Evolutionary conservation across 75 land plant species (phyloP).

Genomic region (Picea sitchensis): DNA sequence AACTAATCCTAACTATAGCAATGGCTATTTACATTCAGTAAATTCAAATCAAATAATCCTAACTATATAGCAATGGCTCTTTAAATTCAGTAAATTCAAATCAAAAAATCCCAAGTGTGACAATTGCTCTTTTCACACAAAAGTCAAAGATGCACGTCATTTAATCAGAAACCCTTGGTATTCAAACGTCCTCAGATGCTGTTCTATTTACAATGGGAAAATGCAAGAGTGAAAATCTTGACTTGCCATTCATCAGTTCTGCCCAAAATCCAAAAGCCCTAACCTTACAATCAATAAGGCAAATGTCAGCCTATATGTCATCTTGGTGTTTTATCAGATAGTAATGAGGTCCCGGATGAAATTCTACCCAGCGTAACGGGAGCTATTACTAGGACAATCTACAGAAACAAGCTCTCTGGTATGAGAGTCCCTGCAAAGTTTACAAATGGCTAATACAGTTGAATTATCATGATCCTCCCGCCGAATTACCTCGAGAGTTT

Average conservation of each 20-base stretch:
- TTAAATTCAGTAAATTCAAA: too few species aligned
- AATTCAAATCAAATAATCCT: too few species aligned
- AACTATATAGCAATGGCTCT: too few species aligned
- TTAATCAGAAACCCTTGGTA: conserved; percentile 2
- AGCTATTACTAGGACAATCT: neutral
- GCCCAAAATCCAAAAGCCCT: neutral
- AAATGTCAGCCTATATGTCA: neutral
- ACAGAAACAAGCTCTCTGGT: conserved; percentile 1
- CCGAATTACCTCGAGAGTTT: conserved; percentile 6
- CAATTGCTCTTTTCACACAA: too few species aligned
- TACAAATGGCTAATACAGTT: neutral
- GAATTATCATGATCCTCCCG: neutral
- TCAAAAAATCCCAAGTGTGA: too few species aligned
- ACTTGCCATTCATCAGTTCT: neutral
- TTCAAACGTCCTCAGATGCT: neutral
- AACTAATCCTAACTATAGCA: too few species aligned
- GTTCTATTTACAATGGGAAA: conserved; percentile 5
- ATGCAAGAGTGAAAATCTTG: neutral
- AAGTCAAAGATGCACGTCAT: neutral
- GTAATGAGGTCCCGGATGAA: neutral
- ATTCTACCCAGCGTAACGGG: too few species aligned
- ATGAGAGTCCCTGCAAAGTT: neutral
- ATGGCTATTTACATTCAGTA: too few species aligned
- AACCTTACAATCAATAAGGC: neutral
- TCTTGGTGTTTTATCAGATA: neutral